Evolutionary conservation across 306 rosid genomes (phyloP).

Genomic region (Echinosophora koreensis): DNA sequence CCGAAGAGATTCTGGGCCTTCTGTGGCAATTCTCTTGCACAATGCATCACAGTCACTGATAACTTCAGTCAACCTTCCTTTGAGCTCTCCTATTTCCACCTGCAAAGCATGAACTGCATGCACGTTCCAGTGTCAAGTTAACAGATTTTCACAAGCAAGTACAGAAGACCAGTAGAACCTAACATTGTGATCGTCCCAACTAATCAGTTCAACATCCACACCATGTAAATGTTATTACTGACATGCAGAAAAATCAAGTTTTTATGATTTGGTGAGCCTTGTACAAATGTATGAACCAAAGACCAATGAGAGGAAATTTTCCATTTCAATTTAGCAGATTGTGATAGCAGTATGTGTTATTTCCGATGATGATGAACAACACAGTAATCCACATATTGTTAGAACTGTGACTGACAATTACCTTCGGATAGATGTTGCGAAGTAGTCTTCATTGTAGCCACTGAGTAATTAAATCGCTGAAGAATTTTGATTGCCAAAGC

Average conservation of each 20-base stretch:
- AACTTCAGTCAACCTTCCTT: slow-evolving; percentile 95
- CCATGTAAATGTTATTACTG: slow-evolving; percentile 12
- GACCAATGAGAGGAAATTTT: not conserved
- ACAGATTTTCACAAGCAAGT: slow-evolving; percentile 28
- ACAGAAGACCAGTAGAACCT: not conserved
- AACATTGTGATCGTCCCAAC: not conserved
- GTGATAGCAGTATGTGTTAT: not conserved
- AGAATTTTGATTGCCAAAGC: slow-evolving; percentile 88
- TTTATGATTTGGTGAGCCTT: slow-evolving; percentile 1
- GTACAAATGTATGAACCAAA: slow-evolving; percentile 1
- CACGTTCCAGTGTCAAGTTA: slow-evolving; percentile 38
- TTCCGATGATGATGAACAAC: not conserved
- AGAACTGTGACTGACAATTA: slow-evolving; percentile 44
- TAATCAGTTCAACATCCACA: slow-evolving; percentile 15
- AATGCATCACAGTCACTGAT: slow-evolving; percentile 86
- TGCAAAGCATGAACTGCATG: slow-evolving; percentile 80
- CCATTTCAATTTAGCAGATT: slow-evolving; percentile 36
- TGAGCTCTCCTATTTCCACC: slow-evolving; percentile 92
- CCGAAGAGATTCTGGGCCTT: slow-evolving; percentile 80
- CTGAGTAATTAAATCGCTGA: slow-evolving; percentile 83
- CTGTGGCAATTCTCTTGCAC: slow-evolving; percentile 76
- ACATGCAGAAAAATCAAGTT: slow-evolving; percentile 29
- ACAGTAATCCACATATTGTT: slow-evolving; percentile 16
- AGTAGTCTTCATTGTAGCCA: slow-evolving; percentile 77
- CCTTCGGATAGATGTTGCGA: slow-evolving; percentile 95